Percentiles rank a stretch among this genome's conserved stretches.
Evolutionary conservation across 257 asterid genomes (phyloP).

Genomic region (Nicotiana sylvestris): DNA sequence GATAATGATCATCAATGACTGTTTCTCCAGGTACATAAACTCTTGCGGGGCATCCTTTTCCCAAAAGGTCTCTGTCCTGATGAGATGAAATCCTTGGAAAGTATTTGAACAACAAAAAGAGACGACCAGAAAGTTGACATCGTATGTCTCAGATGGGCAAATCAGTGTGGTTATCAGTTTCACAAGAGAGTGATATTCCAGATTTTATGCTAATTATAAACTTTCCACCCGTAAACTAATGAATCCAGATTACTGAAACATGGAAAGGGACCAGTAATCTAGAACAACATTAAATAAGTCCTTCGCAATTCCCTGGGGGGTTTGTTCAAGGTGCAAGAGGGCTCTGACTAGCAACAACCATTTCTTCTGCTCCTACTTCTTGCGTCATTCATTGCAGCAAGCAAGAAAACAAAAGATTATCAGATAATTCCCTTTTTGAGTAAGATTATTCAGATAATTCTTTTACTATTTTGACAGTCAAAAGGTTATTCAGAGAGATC

Average conservation of each 20-base stretch:
- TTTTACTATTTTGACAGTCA: neutral
- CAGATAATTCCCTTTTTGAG: neutral
- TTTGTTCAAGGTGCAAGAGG: neutral
- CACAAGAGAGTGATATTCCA: neutral
- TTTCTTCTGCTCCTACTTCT: neutral
- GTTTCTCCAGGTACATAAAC: neutral
- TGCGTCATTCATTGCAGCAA: neutral
- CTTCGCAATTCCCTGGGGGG: neutral
- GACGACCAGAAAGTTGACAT: neutral
- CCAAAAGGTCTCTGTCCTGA: neutral
- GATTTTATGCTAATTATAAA: neutral
- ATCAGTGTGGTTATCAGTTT: neutral
- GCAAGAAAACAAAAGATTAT: neutral
- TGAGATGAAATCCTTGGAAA: constrained; percentile 3
- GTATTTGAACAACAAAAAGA: neutral
- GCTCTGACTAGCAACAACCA: neutral
- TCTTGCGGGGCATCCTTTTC: neutral
- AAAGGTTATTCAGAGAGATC: neutral
- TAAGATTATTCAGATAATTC: neutral
- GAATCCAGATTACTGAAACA: neutral
- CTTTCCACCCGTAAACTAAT: neutral
- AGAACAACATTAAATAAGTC: neutral
- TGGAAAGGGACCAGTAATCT: neutral
- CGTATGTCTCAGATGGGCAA: neutral
- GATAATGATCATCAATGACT: neutral